Evolutionary conservation across 148 eudicot genomes (phyloP), one percentile per base, ranked within the genome.

Genomic region (Camellia sinensis): DNA sequence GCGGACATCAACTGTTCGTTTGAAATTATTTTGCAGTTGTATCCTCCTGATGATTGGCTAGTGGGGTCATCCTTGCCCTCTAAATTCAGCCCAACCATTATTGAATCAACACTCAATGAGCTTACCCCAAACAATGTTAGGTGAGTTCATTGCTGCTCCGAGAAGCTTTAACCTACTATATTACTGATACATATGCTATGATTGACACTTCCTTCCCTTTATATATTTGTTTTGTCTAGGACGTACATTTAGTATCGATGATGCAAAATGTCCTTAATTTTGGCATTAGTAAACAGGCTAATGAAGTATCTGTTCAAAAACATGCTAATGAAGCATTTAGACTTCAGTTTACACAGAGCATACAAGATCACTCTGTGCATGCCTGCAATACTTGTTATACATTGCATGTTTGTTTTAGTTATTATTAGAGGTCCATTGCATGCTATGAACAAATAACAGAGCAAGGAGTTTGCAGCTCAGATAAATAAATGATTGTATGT

Each of bases 1-100:
- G n/a, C 81, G 74, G 15, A 14, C 10, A 43, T 74, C 64, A 48
- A 44, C 19, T 45, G 41, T n/a, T 74, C 74, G 37, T 46, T 46
- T 46, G 50, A 46, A 60, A 83, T 53, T 76, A 57, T 54, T 17
- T 87, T 85, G 64, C 89, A 96, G 99, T 81, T 90, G 71, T 96
- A 90, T 91, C 97, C 98, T 73, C 90, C 93, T 48, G 82, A 83
- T 80, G 93, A 93, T 85, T 96, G 99, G 99, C 83, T 96, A 82
- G 91, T 87, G 74, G 92, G 90, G 78, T 92, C 99, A 72, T 91
- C 92, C 59, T 87, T 96, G 87, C 99, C 97, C 29, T 92, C 92
- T 67, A 88, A 61, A 18, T 96, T 87, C 89, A 87, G 79, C 83
- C 94, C 97, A 56, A 85, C 65, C 79, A 77, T 80, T 62, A 93